Evolutionary conservation across 1,284 basidiomycete genomes (phyloP).

Genomic region (Abortiporus biennis): DNA sequence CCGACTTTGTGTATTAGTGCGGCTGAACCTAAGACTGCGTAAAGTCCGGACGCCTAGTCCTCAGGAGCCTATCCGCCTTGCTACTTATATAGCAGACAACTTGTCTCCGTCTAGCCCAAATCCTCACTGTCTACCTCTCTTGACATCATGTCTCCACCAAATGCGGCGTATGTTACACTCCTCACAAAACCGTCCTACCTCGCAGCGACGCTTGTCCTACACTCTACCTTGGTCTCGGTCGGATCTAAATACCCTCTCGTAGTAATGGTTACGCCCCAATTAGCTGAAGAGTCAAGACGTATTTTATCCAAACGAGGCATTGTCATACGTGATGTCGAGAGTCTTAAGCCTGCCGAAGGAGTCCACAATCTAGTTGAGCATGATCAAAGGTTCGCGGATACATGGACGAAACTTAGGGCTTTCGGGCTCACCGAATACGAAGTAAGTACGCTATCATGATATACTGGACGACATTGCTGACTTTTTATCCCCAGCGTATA

Average conservation of each 20-base stretch:
- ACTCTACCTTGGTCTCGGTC: slow-evolving; percentile 58
- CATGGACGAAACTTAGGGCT: slow-evolving; percentile 86
- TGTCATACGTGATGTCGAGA: slow-evolving; percentile 50
- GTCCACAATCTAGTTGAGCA: slow-evolving; percentile 41
- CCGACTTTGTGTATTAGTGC: too few species aligned
- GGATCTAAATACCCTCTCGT: slow-evolving; percentile 75
- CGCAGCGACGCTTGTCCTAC: slow-evolving; percentile 68
- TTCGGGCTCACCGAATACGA: slow-evolving; percentile 77
- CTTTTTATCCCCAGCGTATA: slow-evolving; percentile 47
- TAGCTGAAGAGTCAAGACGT: slow-evolving; percentile 49
- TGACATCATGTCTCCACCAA: slow-evolving; percentile 14
- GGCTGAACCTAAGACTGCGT: too few species aligned
- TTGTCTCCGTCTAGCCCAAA: not conserved
- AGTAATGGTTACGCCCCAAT: slow-evolving; percentile 68
- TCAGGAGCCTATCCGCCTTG: too few species aligned
- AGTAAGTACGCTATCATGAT: slow-evolving; percentile 42
- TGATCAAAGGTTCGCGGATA: slow-evolving; percentile 74
- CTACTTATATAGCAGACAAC: too few species aligned
- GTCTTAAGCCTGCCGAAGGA: slow-evolving; percentile 50
- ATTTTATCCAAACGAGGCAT: slow-evolving; percentile 54
- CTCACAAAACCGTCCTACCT: slow-evolving; percentile 68
- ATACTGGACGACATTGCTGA: not conserved
- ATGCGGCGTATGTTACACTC: slow-evolving; percentile 55
- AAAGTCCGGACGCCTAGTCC: too few species aligned
- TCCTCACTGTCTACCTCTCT: not conserved